A percentile compares a stretch with the other conserved stretches of the same genome.
phyloP scores from a whole-genome alignment of 1,139 yeast species.

The Yamadazyma membranifaciens region DNA sequence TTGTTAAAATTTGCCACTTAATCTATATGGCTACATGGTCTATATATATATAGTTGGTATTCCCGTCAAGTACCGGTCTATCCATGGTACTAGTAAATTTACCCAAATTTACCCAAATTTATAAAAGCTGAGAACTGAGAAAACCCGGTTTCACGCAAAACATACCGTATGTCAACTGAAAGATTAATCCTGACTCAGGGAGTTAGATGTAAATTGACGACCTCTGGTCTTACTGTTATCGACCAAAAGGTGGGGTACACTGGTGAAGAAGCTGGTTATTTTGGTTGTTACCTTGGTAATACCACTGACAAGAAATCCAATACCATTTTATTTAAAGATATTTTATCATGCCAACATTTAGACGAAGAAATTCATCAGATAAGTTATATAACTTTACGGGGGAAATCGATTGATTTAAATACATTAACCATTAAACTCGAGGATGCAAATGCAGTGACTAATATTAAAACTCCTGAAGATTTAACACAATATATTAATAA shows the following conservation, averaged over 20 bases:
- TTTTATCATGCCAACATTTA: conserved; percentile 26
- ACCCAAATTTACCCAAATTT: background rate
- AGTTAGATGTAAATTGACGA: conserved; percentile 2
- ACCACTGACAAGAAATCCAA: background rate
- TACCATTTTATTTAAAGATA: conserved; percentile 15
- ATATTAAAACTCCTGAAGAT: background rate
- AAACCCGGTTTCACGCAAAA: background rate
- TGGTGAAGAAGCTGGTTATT: conserved; percentile 10
- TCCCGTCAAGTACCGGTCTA: too few relatives aligned
- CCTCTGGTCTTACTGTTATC: conserved; percentile 3
- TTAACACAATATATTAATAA: conserved; percentile 1
- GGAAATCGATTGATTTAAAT: conserved; percentile 8
- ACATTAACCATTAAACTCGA: conserved; percentile 8
- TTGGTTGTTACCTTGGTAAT: conserved; percentile 14
- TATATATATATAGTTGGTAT: too few relatives aligned
- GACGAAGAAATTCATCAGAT: conserved; percentile 19
- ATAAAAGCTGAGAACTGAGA: too few relatives aligned
- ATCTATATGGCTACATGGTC: too few relatives aligned
- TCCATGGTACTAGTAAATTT: background rate
- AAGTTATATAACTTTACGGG: conserved; percentile 18
- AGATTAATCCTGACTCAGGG: conserved; percentile 5
- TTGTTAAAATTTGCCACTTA: too few relatives aligned
- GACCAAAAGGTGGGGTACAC: conserved; percentile 4
- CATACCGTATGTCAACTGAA: conserved; percentile 8
- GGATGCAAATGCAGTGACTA: conserved; percentile 3